These are phyloP conservation scores for Suillus weaverae DNA, from an alignment of 768 basidiomycete species.

Conservation along the genomic window DNA sequence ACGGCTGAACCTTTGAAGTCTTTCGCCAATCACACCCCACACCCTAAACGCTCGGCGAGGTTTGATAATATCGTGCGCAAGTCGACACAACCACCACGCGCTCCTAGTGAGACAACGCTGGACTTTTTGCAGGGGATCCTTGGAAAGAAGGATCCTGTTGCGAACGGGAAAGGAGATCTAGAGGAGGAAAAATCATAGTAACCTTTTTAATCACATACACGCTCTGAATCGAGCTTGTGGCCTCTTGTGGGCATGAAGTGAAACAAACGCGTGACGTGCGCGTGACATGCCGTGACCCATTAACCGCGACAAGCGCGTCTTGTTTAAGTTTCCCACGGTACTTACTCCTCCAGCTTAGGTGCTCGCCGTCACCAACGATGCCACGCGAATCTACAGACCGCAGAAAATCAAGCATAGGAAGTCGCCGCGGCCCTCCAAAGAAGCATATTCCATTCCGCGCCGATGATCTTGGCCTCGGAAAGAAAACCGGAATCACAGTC, in stretches of 20 bases:
- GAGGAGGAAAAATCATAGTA: background rate
- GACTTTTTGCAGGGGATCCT: background rate
- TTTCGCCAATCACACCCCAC: background rate
- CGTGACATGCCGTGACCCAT: slow-evolving; percentile 12
- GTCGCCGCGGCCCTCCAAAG: slow-evolving; percentile 59
- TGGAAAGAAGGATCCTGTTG: background rate
- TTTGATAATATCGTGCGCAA: background rate
- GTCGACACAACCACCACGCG: background rate
- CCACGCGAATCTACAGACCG: slow-evolving; percentile 26
- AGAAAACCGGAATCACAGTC: slow-evolving; percentile 76
- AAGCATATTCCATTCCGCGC: slow-evolving; percentile 77
- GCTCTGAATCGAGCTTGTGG: background rate
- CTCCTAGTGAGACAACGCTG: background rate
- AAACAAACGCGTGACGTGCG: slow-evolving; percentile 21
- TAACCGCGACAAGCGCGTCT: slow-evolving; percentile 19
- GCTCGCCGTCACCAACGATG: slow-evolving; percentile 24
- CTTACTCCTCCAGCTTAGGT: background rate
- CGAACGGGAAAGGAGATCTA: background rate
- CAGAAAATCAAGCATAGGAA: slow-evolving; percentile 41
- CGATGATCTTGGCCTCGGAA: slow-evolving; percentile 74
- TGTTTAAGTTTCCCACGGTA: slow-evolving; percentile 30
- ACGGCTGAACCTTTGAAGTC: slow-evolving; percentile 25
- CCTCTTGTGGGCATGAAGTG: slow-evolving; percentile 6
- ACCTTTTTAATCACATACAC: background rate
- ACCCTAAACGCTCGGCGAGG: background rate